Percentiles rank a stretch among this genome's conserved stretches.
phyloP scores from a whole-genome alignment of 164 flowering plant species.

The Malania oleifera region DNA sequence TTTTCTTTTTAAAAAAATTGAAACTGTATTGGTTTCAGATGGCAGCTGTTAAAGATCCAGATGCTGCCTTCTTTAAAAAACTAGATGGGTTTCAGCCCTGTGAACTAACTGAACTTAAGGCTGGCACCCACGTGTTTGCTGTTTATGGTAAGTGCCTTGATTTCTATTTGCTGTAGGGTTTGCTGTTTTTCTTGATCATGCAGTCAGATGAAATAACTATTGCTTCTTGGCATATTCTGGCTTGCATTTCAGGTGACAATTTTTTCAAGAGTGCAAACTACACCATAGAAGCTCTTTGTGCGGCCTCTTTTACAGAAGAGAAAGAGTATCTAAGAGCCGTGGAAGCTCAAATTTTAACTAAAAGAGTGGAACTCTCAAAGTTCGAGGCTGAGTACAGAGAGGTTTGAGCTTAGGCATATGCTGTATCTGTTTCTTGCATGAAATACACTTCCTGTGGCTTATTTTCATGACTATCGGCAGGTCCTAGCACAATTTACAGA shows the following conservation, averaged over 20 bases:
- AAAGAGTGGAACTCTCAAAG: slow-evolving; percentile 80
- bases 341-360: slow-evolving; percentile 77
- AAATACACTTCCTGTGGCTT: neutral
- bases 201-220: neutral
- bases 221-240: neutral
- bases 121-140: slow-evolving; percentile 93
- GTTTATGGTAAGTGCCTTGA: slow-evolving; percentile 72
- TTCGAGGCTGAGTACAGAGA: slow-evolving; percentile 91
- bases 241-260: slow-evolving; percentile 69
- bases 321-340: slow-evolving; percentile 71
- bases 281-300: slow-evolving; percentile 79
- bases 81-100: slow-evolving; percentile 95
- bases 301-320: slow-evolving; percentile 67
- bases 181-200: neutral
- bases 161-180: neutral
- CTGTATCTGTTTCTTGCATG: neutral
- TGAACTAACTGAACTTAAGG: slow-evolving; percentile 86
- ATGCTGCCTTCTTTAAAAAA: slow-evolving; percentile 83
- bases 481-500: slow-evolving; percentile 93
- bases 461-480: slow-evolving; percentile 30
- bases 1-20: slow-evolving; percentile 4
- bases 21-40: slow-evolving; percentile 31
- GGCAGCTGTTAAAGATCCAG: slow-evolving; percentile 86
- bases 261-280: slow-evolving; percentile 89
- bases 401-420: slow-evolving; percentile 31